A percentile compares a stretch with the other conserved stretches of the same genome.
phyloP scores from a whole-genome alignment of 2,329 filamentous ascomycete genomes.

The Knoxdaviesia proteae region DNA sequence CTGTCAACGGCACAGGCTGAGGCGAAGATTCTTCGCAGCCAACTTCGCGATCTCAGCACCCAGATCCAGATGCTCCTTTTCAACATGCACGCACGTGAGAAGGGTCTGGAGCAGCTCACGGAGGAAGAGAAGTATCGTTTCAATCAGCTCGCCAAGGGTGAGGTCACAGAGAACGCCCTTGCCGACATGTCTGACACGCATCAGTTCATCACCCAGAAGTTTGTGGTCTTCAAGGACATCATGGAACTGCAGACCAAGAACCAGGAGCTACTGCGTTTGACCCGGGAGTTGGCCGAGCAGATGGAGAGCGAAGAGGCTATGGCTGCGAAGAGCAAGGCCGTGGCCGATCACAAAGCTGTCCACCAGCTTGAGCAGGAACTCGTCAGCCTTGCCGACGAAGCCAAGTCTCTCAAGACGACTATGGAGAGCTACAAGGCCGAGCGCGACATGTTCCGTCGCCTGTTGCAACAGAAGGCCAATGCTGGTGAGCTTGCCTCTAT shows the following conservation, averaged over 20 bases:
- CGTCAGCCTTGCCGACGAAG: slow-evolving; percentile 60
- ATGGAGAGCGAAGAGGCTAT: slow-evolving; percentile 83
- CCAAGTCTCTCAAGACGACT: slow-evolving; percentile 60
- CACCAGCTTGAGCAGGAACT: slow-evolving; percentile 52
- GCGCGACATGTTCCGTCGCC: slow-evolving; percentile 90
- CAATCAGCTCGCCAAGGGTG: slow-evolving; percentile 56
- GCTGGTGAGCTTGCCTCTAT: slow-evolving; percentile 42
- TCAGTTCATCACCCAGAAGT: slow-evolving; percentile 68
- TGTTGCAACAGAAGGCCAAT: slow-evolving; percentile 54
- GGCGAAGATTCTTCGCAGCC: slow-evolving; percentile 59
- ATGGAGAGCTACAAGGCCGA: slow-evolving; percentile 90
- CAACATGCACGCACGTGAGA: slow-evolving; percentile 64
- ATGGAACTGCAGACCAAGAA: slow-evolving; percentile 77
- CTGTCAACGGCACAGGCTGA: slow-evolving; percentile 45
- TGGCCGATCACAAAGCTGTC: slow-evolving; percentile 50
- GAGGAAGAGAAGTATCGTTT: slow-evolving; percentile 55
- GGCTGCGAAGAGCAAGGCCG: slow-evolving; percentile 39
- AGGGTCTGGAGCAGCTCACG: slow-evolving; percentile 51
- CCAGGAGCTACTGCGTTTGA: slow-evolving; percentile 59
- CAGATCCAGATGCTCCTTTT: slow-evolving; percentile 83
- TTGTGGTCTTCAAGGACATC: slow-evolving; percentile 79
- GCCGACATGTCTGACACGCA: slow-evolving; percentile 69
- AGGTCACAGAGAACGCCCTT: slow-evolving; percentile 48
- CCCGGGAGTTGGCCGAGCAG: slow-evolving; percentile 65
- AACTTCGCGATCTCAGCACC: slow-evolving; percentile 71